Base-by-base conservation (phyloP, 148 eudicot species). In the Camellia japonica region DNA sequence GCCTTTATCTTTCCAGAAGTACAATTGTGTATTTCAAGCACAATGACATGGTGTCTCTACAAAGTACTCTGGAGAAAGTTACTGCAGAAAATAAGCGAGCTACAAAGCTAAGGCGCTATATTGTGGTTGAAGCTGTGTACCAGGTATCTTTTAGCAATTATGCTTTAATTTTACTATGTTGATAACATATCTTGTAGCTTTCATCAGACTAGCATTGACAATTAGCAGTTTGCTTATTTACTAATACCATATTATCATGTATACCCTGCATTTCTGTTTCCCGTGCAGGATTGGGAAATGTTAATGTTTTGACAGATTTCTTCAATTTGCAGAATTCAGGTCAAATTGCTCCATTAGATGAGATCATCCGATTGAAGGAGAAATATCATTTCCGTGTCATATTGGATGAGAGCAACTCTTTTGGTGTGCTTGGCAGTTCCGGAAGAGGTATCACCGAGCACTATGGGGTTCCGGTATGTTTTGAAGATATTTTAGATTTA, bases 371-470 rank as follows among this genome's bases (percentile, higher is more conserved):
- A 69, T 80, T 93, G 81, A 96, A 96, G 90, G 99, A 96, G 87
- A 92, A 89, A 74, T 96, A 92, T 81, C 88, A 83, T 8, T 93
- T 92, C 82, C 99, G 97, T 62, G 91, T 96, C 63, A 55, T 96
- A 66, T 84, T 96, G 84, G 98, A 96, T 65, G 98, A 96, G 80
- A 96, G 97, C 95, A 93, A 96, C 84, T 96, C 98, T 41, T 81
- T 96, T 73, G 99, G 97, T 61, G 98, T 96, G 56, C 93, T 96
- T 81, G 99, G 99, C 73, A 82, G 79, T 72, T 87, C 92, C 23
- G 99, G 98, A 82, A 91, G 91, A 92, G 99, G 99, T 76, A 88
- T 96, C 58, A 90, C 99, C 9, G 99, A 96, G 84, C 90, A 90
- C 79, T 90, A 78, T 80, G 84, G 85, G 56, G 90, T 96, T 84